phyloP scores from a whole-genome alignment of 352 stramenopile genomes.

The Halophytophthora batemanensis region DNA sequence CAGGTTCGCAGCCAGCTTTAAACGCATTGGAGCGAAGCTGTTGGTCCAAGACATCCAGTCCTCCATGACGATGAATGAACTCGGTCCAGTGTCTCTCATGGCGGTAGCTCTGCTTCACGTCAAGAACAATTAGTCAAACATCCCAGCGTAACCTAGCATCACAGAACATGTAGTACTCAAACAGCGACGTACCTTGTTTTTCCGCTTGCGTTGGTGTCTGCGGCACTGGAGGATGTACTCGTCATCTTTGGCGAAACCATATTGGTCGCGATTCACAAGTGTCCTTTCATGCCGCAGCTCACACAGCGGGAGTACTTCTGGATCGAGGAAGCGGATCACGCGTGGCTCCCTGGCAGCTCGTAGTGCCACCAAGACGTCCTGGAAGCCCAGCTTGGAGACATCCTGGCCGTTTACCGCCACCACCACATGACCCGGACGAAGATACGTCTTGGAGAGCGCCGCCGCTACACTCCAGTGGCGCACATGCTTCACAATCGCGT shows the following conservation, averaged over 20 bases:
- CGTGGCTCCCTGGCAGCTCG: constrained; percentile 17
- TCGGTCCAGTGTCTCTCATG: constrained; percentile 40
- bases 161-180: not conserved
- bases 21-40: constrained; percentile 13
- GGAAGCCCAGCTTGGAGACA: constrained; percentile 31
- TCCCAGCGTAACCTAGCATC: not conserved
- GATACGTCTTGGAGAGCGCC: constrained; percentile 18
- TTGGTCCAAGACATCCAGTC: constrained; percentile 31
- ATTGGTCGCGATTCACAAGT: constrained; percentile 54
- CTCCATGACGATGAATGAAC: constrained; percentile 36
- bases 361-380: constrained; percentile 30
- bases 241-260: constrained; percentile 62
- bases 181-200: constrained; percentile 21
- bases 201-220: constrained; percentile 34
- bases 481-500: constrained; percentile 44
- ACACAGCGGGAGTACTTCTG: constrained; percentile 30
- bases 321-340: constrained; percentile 49
- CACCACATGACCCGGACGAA: constrained; percentile 40
- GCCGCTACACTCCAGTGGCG: constrained; percentile 28
- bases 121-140: not conserved
- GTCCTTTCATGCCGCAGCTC: constrained; percentile 24
- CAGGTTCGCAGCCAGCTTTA: not conserved
- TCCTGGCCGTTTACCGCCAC: constrained; percentile 49
- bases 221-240: constrained; percentile 50
- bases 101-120: constrained; percentile 28